phyloP scores from a whole-genome alignment of 2,329 filamentous ascomycete species.

The Cladosporium sp. region DNA sequence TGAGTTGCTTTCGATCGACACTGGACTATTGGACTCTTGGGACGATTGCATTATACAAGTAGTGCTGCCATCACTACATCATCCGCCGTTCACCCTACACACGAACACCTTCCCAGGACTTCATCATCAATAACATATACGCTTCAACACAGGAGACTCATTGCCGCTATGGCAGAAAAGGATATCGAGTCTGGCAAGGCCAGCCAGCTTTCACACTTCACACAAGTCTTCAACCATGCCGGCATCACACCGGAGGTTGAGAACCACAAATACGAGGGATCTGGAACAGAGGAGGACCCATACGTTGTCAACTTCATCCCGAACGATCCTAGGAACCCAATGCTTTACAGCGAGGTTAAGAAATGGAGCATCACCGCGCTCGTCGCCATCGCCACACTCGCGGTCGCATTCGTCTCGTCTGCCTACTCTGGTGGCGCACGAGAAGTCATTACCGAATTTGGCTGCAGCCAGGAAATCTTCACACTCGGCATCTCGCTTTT shows the following conservation, averaged over 20 bases:
- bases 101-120: not conserved
- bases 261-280: constrained; percentile 36
- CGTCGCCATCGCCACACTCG: constrained; percentile 66
- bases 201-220: constrained; percentile 30
- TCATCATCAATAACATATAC: not conserved
- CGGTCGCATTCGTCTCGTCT: constrained; percentile 68
- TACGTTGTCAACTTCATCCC: constrained; percentile 68
- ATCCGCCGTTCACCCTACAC: not conserved
- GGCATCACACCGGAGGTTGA: constrained; percentile 38
- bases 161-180: constrained; percentile 29
- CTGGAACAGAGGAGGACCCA: constrained; percentile 66
- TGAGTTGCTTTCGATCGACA: constrained; percentile 15
- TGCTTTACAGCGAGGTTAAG: constrained; percentile 55
- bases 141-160: not conserved
- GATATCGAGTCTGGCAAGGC: constrained; percentile 35
- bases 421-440: constrained; percentile 62
- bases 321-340: constrained; percentile 66
- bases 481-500: constrained; percentile 66
- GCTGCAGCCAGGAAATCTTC: constrained; percentile 53
- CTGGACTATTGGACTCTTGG: constrained; percentile 6
- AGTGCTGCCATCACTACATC: constrained; percentile 6
- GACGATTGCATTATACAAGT: constrained; percentile 16
- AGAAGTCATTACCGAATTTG: constrained; percentile 58
- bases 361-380: constrained; percentile 68
- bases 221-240: constrained; percentile 36